Base-by-base conservation (phyloP, 441 rosid species). In the Rhodomyrtus psidioides region DNA sequence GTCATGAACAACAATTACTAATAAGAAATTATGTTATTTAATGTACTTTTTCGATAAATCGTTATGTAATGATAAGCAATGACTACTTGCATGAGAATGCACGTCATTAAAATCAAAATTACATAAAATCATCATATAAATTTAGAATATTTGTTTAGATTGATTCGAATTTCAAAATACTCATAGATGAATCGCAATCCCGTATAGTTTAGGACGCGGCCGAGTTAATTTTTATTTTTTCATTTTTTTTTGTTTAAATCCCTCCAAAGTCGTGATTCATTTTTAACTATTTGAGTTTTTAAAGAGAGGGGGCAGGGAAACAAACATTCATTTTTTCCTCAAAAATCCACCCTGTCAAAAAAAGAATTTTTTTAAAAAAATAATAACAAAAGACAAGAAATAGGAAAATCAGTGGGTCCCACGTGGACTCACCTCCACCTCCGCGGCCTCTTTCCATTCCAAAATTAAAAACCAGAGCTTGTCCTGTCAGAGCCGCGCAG, bases 1-100 rank as follows among this genome's bases (percentile, higher is more conserved):
- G 8, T 17, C 16, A 62, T 2, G 21, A 62, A 30, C 13, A 17
- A 16, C 24, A 1, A 55, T 12, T 9, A 4, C 5, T 56, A 0
- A 26, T 26, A 56, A 9, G 5, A 14, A 59, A n/a, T 59, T 0
- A 27, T n/a, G 7, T 13, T 59, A n/a, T 2, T 56, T 5, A 55
- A 24, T 12, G 1, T 2, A 12, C 28, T 58, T 5, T 12, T n/a
- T 58, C 3, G 0, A 12, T n/a, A 1, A n/a, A 58, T 58, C 3
- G 3, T 26, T 13, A 26, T 24, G 30, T 5, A 5, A 26, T 3
- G 16, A 12, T 3, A 1, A 12, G 7, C 1, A 26, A 1, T n/a
- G 17, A 2, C 7, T 2, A n/a, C 16, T 26, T 13, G 16, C 4
- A 58, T 58, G 6, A 7, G 6, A 26, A n/a, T 2, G 0, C 28